These are phyloP conservation scores for Candida neerlandica DNA, from an alignment of 1,139 yeast species.

Conservation along the genomic window DNA sequence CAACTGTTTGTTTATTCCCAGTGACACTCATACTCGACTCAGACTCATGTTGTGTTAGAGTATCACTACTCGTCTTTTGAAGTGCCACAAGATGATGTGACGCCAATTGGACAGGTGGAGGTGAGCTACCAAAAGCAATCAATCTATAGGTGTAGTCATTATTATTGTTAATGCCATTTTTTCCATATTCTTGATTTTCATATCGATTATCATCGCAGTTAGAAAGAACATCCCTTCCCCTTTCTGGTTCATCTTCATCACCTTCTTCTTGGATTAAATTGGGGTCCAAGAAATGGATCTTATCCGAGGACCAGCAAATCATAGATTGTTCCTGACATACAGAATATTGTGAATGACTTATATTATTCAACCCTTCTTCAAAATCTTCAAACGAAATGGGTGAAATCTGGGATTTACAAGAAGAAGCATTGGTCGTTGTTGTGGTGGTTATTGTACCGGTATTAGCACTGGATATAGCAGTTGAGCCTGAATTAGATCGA, in stretches of 20 bases:
- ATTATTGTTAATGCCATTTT: neutral
- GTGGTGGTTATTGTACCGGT: neutral
- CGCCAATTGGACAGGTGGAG: conserved; percentile 2
- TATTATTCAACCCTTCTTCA: neutral
- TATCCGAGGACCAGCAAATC: conserved; percentile 13
- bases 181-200: neutral
- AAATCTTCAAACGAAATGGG: neutral
- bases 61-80: conserved; percentile 4
- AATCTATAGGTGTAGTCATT: conserved; percentile 4
- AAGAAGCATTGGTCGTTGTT: conserved; percentile 1
- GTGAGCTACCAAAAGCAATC: conserved; percentile 6
- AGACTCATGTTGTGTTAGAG: neutral
- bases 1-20: neutral
- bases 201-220: neutral
- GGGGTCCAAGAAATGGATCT: conserved; percentile 10
- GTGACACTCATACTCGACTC: neutral
- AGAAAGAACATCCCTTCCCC: neutral
- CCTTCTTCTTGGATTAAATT: conserved; percentile 6
- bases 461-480: neutral
- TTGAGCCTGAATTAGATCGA: conserved; percentile 9
- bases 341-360: neutral
- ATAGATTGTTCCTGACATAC: conserved; percentile 1
- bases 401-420: conserved; percentile 3
- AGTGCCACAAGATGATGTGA: neutral
- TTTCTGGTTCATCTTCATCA: neutral